Percentiles rank a stretch among this genome's conserved stretches.
Evolutionary conservation across 1,284 basidiomycete genomes (phyloP).

Genomic region (Puccinia brachypodii): DNA sequence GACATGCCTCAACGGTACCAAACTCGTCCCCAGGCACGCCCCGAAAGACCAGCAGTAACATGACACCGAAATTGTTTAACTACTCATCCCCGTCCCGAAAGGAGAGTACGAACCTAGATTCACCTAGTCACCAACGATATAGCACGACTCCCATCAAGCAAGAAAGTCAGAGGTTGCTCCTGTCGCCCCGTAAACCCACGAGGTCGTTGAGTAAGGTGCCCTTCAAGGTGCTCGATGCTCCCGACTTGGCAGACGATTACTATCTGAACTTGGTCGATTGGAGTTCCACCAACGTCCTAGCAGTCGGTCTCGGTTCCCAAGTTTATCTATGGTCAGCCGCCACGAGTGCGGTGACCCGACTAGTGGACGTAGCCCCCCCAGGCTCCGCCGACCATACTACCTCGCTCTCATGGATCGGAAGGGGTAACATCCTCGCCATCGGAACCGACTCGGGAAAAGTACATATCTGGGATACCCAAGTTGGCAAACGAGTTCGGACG

Average conservation of each 20-base stretch:
- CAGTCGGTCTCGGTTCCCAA: slow-evolving; percentile 84
- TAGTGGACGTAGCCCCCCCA: slow-evolving; percentile 85
- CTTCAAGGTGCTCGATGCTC: slow-evolving; percentile 95
- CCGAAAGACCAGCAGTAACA: not conserved
- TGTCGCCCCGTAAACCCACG: slow-evolving; percentile 76
- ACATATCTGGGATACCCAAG: slow-evolving; percentile 88
- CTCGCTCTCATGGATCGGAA: slow-evolving; percentile 59
- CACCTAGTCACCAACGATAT: slow-evolving; percentile 76
- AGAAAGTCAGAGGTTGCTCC: slow-evolving; percentile 77
- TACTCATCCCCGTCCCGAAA: slow-evolving; percentile 59
- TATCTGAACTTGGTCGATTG: slow-evolving; percentile 98
- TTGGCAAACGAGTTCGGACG: slow-evolving; percentile 68
- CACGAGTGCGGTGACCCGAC: slow-evolving; percentile 83
- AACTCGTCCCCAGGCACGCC: slow-evolving; percentile 33
- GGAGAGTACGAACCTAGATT: slow-evolving; percentile 57
- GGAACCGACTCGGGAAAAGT: slow-evolving; percentile 83
- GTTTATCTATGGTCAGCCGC: slow-evolving; percentile 98
- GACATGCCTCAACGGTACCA: slow-evolving; percentile 36
- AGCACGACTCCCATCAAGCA: slow-evolving; percentile 85
- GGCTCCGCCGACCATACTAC: slow-evolving; percentile 6
- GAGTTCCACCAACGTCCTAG: slow-evolving; percentile 90
- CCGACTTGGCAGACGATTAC: slow-evolving; percentile 94
- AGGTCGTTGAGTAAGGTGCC: slow-evolving; percentile 90
- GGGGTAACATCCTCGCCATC: slow-evolving; percentile 85
- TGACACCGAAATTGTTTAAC: slow-evolving; percentile 60